Base-by-base conservation (phyloP, 345 rosid species). In the Anastatica hierochuntica region DNA sequence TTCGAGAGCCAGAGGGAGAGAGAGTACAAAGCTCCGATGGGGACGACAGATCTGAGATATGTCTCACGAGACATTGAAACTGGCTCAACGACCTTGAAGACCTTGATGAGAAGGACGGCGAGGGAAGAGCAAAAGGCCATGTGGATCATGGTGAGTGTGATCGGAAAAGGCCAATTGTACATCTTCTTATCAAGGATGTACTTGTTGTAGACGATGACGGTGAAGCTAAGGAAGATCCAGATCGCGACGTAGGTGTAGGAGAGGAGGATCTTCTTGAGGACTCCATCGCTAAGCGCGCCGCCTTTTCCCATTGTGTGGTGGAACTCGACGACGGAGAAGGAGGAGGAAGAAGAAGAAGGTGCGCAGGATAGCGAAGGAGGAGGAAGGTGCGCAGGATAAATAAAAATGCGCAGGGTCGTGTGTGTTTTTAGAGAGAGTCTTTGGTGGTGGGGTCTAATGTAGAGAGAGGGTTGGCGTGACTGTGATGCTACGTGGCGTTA, bases 141-240 rank as follows among this genome's bases (percentile, higher is more conserved):
- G 79, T 90, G 98, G 78, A 90, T 90, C 92, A 90, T 84, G 62
- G 98, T 90, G 31, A 90, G 98, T 2, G 98, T 87, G 71, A 90
- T 80, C 0, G 98, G 98, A 64, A 29, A 29, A 29, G 33, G 33
- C 33, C 33, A 29, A 8, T 29, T 29, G 10, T 29, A 29, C 33
- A 29, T 29, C 10, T 29, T 29, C 10, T 29, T 29, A 9, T 29
- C 33, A 2, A 29, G 33, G 33, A 29, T n/a, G n/a, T n/a, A n/a
- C n/a, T n/a, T n/a, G n/a, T n/a, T n/a, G n/a, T n/a, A n/a, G n/a
- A n/a, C n/a, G 75, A 90, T 90, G 44, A 90, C 98, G 21, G 96
- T 87, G 85, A 90, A 90, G 70, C 87, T 79, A 24, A 90, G 92
- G 33, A 29, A 29, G 33, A 29, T 29, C 33, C 33, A 29, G 33